These are phyloP conservation scores for Cryptococcus depauperatus DNA, from an alignment of 1,284 basidiomycete genomes.

Conservation along the genomic window DNA sequence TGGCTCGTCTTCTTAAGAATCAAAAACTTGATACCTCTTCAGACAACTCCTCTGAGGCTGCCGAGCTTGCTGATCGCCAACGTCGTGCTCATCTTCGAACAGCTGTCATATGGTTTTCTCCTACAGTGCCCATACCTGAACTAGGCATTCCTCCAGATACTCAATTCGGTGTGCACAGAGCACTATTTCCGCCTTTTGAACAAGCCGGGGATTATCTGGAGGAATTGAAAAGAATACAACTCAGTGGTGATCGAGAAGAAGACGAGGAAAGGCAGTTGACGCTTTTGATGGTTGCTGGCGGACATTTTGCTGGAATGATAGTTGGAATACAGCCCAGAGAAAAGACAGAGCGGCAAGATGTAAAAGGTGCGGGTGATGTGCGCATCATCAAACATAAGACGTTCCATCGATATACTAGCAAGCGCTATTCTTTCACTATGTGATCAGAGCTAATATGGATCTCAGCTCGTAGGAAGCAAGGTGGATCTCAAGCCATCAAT, in stretches of 20 bases:
- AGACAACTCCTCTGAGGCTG: constrained; percentile 16
- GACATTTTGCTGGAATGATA: constrained; percentile 91
- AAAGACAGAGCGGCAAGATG: constrained; percentile 53
- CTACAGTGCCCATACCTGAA: constrained; percentile 45
- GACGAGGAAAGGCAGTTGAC: constrained; percentile 74
- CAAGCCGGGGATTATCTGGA: constrained; percentile 41
- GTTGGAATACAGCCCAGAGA: constrained; percentile 52
- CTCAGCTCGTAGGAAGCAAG: constrained; percentile 89
- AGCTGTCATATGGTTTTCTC: constrained; percentile 80
- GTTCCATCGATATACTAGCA: constrained; percentile 97
- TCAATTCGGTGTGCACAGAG: constrained; percentile 81
- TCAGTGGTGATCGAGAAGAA: constrained; percentile 45
- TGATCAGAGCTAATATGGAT: constrained; percentile 3
- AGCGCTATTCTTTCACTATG: constrained; percentile 17
- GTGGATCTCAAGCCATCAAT: constrained; percentile 85
- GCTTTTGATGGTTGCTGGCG: constrained; percentile 91
- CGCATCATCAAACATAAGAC: constrained; percentile 88
- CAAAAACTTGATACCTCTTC: constrained; percentile 45
- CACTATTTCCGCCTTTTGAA: constrained; percentile 56
- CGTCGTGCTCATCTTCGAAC: constrained; percentile 54
- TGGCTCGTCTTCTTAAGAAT: constrained; percentile 58
- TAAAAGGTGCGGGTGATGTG: constrained; percentile 52
- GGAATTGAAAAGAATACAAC: constrained; percentile 60
- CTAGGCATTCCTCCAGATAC: constrained; percentile 52
- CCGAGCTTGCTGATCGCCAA: constrained; percentile 37